These are phyloP conservation scores for Chlorella sp. DNA, from an alignment of 139 green algal genomes.

Conservation along the genomic window DNA sequence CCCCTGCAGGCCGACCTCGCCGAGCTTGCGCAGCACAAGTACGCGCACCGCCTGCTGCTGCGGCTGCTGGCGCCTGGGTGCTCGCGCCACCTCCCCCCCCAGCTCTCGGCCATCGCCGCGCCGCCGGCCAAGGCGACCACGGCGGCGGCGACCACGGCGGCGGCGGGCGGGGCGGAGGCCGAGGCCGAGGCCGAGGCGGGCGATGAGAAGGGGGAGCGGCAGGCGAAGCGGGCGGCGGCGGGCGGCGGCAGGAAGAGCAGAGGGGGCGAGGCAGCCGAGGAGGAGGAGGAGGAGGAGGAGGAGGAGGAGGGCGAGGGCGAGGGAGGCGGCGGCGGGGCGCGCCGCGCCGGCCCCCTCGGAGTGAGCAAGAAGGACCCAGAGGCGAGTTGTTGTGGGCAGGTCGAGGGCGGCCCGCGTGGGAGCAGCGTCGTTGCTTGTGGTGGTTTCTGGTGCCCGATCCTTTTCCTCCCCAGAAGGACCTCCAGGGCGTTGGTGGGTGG, in stretches of 20 bases:
- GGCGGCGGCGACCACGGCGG: neutral
- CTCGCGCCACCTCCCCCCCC: constrained; percentile 65
- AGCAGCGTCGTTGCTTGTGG: no score
- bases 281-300: constrained; percentile 6
- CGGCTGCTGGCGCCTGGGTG: constrained; percentile 73
- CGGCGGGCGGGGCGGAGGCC: neutral
- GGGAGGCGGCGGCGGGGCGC: neutral
- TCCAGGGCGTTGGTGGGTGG: no score
- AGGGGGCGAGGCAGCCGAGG: neutral
- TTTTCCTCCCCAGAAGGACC: no score
- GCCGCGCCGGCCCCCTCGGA: constrained; percentile 49
- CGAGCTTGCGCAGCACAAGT: constrained; percentile 52
- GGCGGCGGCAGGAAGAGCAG: no score
- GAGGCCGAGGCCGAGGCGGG: neutral
- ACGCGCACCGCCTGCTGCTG: constrained; percentile 61
- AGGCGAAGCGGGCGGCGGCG: no score
- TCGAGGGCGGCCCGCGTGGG: no score
- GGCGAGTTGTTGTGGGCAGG: no score
- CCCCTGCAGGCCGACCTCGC: constrained; percentile 57
- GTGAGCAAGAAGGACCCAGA: constrained; percentile 77
- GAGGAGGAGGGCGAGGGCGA: neutral
- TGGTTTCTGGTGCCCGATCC: no score
- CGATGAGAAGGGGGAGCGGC: neutral
- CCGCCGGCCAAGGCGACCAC: constrained; percentile 40
- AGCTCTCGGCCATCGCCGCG: constrained; percentile 54